These are phyloP conservation scores for Eucalyptus pauciflora DNA, from an alignment of 345 rosid genomes.

Conservation along the genomic window DNA sequence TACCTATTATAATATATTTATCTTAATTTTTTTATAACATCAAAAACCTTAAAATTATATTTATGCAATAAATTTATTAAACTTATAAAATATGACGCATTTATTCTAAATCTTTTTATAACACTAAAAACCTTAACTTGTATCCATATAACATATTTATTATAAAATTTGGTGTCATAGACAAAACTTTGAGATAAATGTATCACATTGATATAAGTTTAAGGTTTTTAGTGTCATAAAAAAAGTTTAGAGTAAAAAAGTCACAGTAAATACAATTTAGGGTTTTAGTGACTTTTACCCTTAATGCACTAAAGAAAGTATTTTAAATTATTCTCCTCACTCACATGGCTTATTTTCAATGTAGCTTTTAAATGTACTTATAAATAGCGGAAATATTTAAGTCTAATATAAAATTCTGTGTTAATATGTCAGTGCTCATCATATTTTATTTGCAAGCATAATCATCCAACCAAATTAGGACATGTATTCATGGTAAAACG, in stretches of 20 bases:
- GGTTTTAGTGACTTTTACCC: no score
- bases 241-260: no score
- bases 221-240: background rate
- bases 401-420: background rate
- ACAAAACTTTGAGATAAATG: no score
- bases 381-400: background rate
- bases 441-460: background rate
- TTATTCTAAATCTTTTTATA: no score
- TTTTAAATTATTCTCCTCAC: background rate
- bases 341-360: background rate
- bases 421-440: background rate
- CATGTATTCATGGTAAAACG: background rate
- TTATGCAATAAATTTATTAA: no score
- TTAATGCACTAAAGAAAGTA: background rate
- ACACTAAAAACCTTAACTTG: no score
- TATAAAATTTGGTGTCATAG: no score
- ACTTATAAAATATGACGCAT: no score
- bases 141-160: no score
- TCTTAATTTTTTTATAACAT: background rate
- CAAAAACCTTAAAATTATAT: no score
- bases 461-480: background rate
- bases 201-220: no score
- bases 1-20: background rate
- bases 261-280: fast-evolving
- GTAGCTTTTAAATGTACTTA: background rate